Base-by-base conservation (phyloP, 768 basidiomycete genomes). In the Collybiopsis confluens region DNA sequence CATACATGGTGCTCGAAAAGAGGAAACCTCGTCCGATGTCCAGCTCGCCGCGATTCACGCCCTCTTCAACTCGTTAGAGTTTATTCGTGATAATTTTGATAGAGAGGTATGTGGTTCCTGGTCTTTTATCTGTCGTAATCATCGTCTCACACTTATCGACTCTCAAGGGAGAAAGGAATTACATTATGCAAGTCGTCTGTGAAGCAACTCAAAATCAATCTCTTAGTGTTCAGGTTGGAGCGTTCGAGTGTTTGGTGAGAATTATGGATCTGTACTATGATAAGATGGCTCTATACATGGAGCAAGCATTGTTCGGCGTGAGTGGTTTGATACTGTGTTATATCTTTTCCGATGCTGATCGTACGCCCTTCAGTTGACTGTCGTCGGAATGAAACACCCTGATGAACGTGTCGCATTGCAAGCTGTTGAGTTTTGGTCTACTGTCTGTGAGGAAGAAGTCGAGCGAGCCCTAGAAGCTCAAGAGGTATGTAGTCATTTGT, bases 151-250 rank as follows among this genome's bases (percentile, higher is more conserved):
- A 44, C 30, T 58, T 56, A 37, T 44, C 38, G 30, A 49, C 33
- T 49, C 23, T 55, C 11, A 64, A 98, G 93, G 97, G 97, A 61
- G 97, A 99, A 70, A 85, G 97, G 45, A 99, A 98, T 72, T 98
- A 97, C 74, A 98, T 99, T 70, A 99, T 99, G 97, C 97, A 99
- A 74, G 94, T 98, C 40, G 91, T 98, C 16, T 99, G 97, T 66
- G 97, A 98, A 65, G 96, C 96, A 0, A 98, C 97, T 0, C 97
- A 98, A 68, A 94, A 86, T 61, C 56, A 79, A 1, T 70, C 84
- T 1, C 82, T 88, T 2, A 69, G 78, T 33, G 94, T 98, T 33
- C 96, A 98, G 74, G 89, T 97, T n/a, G 92, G 86, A 27, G 88
- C 97, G 4, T 99, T 97, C 63, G 94, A 97, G 67, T 93, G 90